These are phyloP conservation scores for Schizophyllum amplum DNA, from an alignment of 1,284 basidiomycete species.

Conservation along the genomic window DNA sequence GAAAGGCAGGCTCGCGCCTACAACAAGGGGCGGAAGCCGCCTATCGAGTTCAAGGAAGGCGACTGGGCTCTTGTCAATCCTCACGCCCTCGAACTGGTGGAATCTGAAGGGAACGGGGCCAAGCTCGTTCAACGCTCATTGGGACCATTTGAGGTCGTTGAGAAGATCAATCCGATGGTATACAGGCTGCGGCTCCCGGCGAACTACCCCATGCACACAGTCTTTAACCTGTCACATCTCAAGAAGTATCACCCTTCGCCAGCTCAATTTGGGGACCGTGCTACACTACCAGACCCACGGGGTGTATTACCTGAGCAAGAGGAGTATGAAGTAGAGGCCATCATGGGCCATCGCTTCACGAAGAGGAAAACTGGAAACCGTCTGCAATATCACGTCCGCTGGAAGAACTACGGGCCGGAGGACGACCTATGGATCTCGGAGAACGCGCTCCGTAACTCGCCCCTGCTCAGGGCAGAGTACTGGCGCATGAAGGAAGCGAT, in stretches of 20 bases:
- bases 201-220: too few species aligned
- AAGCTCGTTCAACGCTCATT: slow-evolving; percentile 22
- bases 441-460: too few species aligned
- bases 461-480: too few species aligned
- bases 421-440: too few species aligned
- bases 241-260: slow-evolving; percentile 14
- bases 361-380: too few species aligned
- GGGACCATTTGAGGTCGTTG: slow-evolving; percentile 25
- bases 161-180: slow-evolving; percentile 18
- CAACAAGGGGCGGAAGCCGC: slow-evolving; percentile 11
- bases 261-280: too few species aligned
- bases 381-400: slow-evolving; percentile 15
- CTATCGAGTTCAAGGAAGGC: slow-evolving; percentile 15
- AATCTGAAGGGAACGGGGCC: slow-evolving; percentile 19
- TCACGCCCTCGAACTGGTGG: slow-evolving; percentile 18
- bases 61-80: slow-evolving; percentile 23
- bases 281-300: too few species aligned
- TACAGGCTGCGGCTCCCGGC: slow-evolving; percentile 20
- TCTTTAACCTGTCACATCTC: slow-evolving; percentile 24
- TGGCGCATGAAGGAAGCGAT: too few species aligned
- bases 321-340: too few species aligned
- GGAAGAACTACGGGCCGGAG: slow-evolving; percentile 19
- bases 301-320: too few species aligned
- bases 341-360: too few species aligned
- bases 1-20: slow-evolving; percentile 13